Evolutionary conservation across 768 basidiomycete genomes (phyloP), one percentile per base, ranked within the genome.

Genomic region (Termitomyces sp.): DNA sequence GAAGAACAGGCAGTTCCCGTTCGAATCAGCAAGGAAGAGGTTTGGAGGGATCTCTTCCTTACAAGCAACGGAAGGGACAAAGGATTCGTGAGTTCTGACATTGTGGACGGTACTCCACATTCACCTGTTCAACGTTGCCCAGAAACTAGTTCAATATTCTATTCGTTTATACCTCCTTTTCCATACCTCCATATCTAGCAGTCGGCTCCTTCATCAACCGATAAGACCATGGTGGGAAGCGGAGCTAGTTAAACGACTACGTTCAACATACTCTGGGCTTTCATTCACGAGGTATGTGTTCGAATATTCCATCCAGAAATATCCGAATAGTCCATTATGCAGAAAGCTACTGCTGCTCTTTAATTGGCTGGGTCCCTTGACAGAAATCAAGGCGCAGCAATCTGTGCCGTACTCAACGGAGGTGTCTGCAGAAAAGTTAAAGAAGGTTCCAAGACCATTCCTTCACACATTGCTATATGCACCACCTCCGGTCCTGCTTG

Each of bases 71-170:
- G 92, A 50, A 79, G 92, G 63, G 92, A 94, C 71, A 94, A 94
- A 74, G 83, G 85, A 29, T 87, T 94, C 67, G 91, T 93, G 73
- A 66, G 89, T 80, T 56, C 4, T 32, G 32, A 37, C 41, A 29
- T 37, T 23, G 32, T 25, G 16, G 47, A 40, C n/a, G n/a, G n/a
- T n/a, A 29, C 16, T 38, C 19, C 27, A 31, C 29, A 35, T 21
- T 34, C n/a, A 17, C n/a, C 21, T 43, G 32, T 60, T 55, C 12
- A 61, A 21, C 1, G 14, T 34, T 37, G 37, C 47, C 25, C 50
- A 93, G 91, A 94, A 94, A 92, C 65, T 92, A 54, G 84, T 94
- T 55, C 92, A 94, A 75, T 94, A 93, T 68, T 81, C 87, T 23
- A 82, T 94, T 59, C 83, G 83, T 46, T 72, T 92, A 50, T 90